phyloP scores from a whole-genome alignment of 1,284 basidiomycete genomes.

The Polyporus tsugae region DNA sequence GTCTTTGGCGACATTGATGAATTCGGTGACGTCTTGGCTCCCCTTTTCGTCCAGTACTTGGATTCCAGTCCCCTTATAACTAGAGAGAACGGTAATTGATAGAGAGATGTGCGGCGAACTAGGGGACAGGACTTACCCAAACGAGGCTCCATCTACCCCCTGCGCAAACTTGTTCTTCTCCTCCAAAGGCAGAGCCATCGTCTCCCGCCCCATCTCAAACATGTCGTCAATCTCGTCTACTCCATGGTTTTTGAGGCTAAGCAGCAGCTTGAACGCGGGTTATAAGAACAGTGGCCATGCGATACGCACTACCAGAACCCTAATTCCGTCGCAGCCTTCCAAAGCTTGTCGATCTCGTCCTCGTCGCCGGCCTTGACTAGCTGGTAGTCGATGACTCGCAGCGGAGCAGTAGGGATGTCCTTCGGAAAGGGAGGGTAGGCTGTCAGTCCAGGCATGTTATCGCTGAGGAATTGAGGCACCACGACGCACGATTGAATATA shows the following conservation, averaged over 20 bases:
- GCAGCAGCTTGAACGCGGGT: not conserved
- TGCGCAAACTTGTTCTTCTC: conserved; percentile 47
- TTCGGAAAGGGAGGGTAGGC: conserved; percentile 45
- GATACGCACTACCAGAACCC: conserved; percentile 47
- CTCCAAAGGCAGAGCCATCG: conserved; percentile 42
- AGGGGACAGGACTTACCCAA: conserved; percentile 35
- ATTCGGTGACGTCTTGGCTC: conserved; percentile 42
- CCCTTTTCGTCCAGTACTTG: conserved; percentile 45
- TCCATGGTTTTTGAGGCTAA: conserved; percentile 46
- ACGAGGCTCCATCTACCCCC: conserved; percentile 43
- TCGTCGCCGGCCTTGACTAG: conserved; percentile 38
- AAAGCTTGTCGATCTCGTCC: conserved; percentile 40
- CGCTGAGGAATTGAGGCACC: not conserved
- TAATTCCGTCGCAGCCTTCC: conserved; percentile 44
- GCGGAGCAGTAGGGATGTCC: conserved; percentile 44
- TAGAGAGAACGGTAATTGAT: conserved; percentile 8
- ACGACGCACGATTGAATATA: not conserved
- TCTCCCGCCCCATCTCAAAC: conserved; percentile 46
- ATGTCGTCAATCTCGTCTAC: conserved; percentile 43
- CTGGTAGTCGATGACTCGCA: conserved; percentile 47
- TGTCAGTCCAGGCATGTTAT: conserved; percentile 29
- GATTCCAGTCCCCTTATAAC: conserved; percentile 44
- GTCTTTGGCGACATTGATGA: conserved; percentile 44
- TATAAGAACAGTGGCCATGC: not conserved
- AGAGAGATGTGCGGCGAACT: not conserved